Percentiles rank a stretch among this genome's conserved stretches.
Evolutionary conservation across 164 flowering plant genomes (phyloP).

Genomic region (Vitis rotundifolia): DNA sequence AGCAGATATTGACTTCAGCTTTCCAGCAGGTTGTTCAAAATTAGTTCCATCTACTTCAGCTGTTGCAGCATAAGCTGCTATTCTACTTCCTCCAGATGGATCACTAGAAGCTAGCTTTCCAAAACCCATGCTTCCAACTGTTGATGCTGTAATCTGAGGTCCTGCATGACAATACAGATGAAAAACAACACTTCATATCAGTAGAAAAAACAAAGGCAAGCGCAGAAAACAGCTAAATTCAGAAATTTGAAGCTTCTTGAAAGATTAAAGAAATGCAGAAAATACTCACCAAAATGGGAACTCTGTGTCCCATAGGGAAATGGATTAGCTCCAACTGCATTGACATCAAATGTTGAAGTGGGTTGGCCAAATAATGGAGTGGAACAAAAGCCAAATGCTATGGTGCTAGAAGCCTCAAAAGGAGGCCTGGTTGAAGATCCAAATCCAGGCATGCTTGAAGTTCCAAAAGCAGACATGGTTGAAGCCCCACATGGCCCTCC

Average conservation of each 20-base stretch:
- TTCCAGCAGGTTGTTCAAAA: slow-evolving; percentile 64
- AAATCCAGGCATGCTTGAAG: slow-evolving; percentile 20
- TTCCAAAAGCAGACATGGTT: slow-evolving; percentile 26
- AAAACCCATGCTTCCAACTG: slow-evolving; percentile 64
- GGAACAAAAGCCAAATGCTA: slow-evolving; percentile 53
- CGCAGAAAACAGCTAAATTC: background rate
- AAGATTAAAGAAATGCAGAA: background rate
- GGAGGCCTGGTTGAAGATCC: slow-evolving; percentile 35
- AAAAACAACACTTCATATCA: background rate
- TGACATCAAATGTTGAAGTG: slow-evolving; percentile 69
- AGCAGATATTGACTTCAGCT: slow-evolving; percentile 92
- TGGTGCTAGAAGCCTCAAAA: slow-evolving; percentile 54
- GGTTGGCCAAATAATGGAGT: slow-evolving; percentile 76
- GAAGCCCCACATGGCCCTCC: slow-evolving; percentile 62
- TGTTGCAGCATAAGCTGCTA: slow-evolving; percentile 62
- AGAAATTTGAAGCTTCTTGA: background rate
- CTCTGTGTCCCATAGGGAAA: slow-evolving; percentile 72
- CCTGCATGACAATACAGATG: slow-evolving; percentile 44
- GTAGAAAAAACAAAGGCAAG: background rate
- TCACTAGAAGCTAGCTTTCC: slow-evolving; percentile 67
- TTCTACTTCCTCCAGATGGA: slow-evolving; percentile 83
- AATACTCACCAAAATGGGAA: slow-evolving; percentile 53
- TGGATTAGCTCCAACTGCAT: slow-evolving; percentile 54
- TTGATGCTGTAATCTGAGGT: slow-evolving; percentile 56
- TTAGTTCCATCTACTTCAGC: slow-evolving; percentile 60